phyloP scores from a whole-genome alignment of 768 basidiomycete species.

The Suillus occidentalis region DNA sequence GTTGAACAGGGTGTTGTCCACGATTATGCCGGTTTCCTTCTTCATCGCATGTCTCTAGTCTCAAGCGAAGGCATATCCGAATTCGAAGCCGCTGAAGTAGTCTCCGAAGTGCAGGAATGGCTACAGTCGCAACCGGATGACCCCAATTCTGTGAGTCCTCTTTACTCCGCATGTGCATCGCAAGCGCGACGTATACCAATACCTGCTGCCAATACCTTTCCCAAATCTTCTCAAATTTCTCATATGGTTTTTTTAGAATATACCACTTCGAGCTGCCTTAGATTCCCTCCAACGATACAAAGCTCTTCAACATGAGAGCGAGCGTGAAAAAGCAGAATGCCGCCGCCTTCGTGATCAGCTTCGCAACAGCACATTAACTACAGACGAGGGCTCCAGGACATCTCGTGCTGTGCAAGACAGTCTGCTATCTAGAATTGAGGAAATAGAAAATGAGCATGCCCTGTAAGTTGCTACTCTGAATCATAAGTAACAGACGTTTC shows the following conservation, averaged over 20 bases:
- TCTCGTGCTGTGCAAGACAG: slow-evolving; percentile 37
- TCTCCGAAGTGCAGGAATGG: slow-evolving; percentile 53
- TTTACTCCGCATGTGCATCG: neutral
- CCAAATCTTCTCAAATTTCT: slow-evolving; percentile 14
- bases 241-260: slow-evolving; percentile 27
- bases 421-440: slow-evolving; percentile 30
- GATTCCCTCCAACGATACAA: slow-evolving; percentile 41
- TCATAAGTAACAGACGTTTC: neutral
- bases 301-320: slow-evolving; percentile 34
- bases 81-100: slow-evolving; percentile 37
- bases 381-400: slow-evolving; percentile 35
- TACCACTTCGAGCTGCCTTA: slow-evolving; percentile 31
- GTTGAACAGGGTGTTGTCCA: slow-evolving; percentile 42
- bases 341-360: slow-evolving; percentile 34
- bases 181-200: neutral
- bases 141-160: slow-evolving; percentile 34
- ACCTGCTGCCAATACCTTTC: neutral
- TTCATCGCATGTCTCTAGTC: slow-evolving; percentile 36
- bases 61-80: slow-evolving; percentile 34
- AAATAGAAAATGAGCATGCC: slow-evolving; percentile 30
- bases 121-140: slow-evolving; percentile 42
- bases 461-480: slow-evolving; percentile 21
- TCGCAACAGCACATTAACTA: slow-evolving; percentile 26
- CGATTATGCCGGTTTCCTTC: slow-evolving; percentile 34
- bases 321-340: slow-evolving; percentile 31